Conservation (phyloP, 1,284 basidiomycete species). For the Sporisorium reilianum region DNA sequence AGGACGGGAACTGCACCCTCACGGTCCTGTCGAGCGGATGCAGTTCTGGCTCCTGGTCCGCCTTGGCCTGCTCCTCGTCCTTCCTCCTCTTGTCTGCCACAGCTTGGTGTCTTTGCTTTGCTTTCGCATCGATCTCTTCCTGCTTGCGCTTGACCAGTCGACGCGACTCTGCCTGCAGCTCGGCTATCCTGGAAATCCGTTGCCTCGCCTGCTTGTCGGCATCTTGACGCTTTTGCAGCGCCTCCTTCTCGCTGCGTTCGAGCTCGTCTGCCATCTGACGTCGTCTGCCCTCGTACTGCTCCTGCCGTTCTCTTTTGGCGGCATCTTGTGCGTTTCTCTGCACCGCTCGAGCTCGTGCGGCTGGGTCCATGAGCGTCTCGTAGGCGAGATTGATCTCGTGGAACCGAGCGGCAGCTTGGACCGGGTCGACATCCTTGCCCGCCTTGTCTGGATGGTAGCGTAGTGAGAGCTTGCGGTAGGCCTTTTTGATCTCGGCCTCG, state of each 20-base stretch:
- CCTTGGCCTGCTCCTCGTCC: conserved; percentile 33
- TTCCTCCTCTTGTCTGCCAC: conserved; percentile 12
- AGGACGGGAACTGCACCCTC: conserved; percentile 56
- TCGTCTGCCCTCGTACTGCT: conserved; percentile 81
- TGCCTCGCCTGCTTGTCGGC: conserved; percentile 64
- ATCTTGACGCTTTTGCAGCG: conserved; percentile 74
- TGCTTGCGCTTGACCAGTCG: conserved; percentile 44
- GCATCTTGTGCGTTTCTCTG: conserved; percentile 80
- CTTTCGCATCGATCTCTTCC: conserved; percentile 40
- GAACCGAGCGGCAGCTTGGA: conserved; percentile 79
- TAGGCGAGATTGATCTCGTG: conserved; percentile 87
- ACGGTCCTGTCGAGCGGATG: conserved; percentile 56
- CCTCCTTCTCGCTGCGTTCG: conserved; percentile 81
- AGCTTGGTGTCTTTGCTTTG: conserved; percentile 15
- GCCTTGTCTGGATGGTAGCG: conserved; percentile 64
- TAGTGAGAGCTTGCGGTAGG: conserved; percentile 72
- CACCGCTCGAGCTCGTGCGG: conserved; percentile 84
- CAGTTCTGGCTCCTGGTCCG: conserved; percentile 33
- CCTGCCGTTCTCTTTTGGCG: conserved; percentile 79
- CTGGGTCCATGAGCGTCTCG: conserved; percentile 84
- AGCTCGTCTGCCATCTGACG: conserved; percentile 85
- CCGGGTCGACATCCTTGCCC: conserved; percentile 58
- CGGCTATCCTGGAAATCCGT: conserved; percentile 26
- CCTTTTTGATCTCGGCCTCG: conserved; percentile 84
- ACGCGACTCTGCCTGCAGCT: conserved; percentile 46